These are phyloP conservation scores for Boletus smithii DNA, from an alignment of 1,284 basidiomycete genomes.

Conservation along the genomic window DNA sequence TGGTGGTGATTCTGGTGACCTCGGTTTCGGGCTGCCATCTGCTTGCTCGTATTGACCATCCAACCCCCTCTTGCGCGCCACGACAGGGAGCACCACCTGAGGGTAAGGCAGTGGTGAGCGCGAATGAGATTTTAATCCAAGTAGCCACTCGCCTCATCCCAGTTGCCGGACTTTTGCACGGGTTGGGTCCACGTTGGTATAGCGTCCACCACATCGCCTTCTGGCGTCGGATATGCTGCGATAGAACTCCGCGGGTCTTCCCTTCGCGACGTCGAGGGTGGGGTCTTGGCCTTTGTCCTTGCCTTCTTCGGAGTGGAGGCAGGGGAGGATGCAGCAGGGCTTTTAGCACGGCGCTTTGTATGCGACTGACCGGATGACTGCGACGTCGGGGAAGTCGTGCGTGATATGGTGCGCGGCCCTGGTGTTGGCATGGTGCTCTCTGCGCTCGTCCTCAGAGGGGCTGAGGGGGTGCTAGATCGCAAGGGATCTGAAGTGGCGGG, in stretches of 20 bases:
- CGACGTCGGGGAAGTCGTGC: constrained; percentile 26
- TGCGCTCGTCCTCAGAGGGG: constrained; percentile 23
- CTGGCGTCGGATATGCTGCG: constrained; percentile 60
- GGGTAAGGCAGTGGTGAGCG: constrained; percentile 9
- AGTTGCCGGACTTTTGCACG: constrained; percentile 58
- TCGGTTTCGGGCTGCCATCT: constrained; percentile 58
- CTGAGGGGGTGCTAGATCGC: constrained; percentile 25
- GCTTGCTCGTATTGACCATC: constrained; percentile 64
- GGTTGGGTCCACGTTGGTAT: constrained; percentile 79
- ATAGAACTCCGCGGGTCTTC: constrained; percentile 43
- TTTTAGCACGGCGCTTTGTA: constrained; percentile 44
- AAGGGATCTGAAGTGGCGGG: constrained; percentile 21
- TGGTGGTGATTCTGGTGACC: constrained; percentile 35
- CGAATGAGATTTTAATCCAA: constrained; percentile 2
- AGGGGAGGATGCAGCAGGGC: constrained; percentile 37
- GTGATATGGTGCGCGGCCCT: constrained; percentile 19
- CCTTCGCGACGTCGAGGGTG: constrained; percentile 29
- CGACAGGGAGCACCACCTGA: constrained; percentile 63
- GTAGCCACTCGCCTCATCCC: constrained; percentile 64
- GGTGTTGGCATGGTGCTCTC: constrained; percentile 31
- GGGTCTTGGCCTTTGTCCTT: constrained; percentile 36
- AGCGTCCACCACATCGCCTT: constrained; percentile 54
- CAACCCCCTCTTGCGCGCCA: constrained; percentile 79
- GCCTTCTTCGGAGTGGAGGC: constrained; percentile 38
- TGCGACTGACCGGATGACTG: constrained; percentile 30